Conservation (phyloP, 106 monocot species). For the Dendrobium nobile region DNA sequence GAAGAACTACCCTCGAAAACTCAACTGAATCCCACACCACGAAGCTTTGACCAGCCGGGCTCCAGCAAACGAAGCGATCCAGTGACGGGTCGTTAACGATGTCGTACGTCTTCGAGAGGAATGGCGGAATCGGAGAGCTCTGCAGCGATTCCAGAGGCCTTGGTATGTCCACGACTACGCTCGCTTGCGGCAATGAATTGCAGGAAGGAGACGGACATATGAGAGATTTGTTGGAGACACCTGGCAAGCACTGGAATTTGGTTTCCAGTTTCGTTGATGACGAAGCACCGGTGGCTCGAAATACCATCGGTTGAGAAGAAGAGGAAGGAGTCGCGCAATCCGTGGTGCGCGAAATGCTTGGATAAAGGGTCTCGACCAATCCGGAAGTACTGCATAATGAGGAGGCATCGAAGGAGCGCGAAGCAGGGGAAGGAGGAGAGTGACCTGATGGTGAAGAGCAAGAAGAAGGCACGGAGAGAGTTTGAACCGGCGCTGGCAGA, state of each 20-base stretch:
- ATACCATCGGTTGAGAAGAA: neutral
- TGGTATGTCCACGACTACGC: constrained; percentile 2
- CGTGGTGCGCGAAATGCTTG: neutral
- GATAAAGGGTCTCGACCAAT: neutral
- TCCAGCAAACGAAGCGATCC: constrained; percentile 33
- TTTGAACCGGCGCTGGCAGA: neutral
- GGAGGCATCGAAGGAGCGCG: too few relatives aligned
- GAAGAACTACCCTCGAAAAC: constrained; percentile 28
- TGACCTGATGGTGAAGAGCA: neutral
- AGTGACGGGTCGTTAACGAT: constrained; percentile 25
- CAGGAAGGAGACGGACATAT: neutral
- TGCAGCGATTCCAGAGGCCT: constrained; percentile 19
- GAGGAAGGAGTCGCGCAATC: neutral
- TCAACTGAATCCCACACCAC: constrained; percentile 41
- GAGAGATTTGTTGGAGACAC: neutral
- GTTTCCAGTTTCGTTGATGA: neutral
- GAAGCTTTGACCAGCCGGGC: constrained; percentile 22
- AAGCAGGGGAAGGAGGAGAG: neutral
- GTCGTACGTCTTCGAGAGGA: constrained; percentile 41
- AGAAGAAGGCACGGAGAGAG: neutral
- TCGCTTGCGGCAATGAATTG: neutral
- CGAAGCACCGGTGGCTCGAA: neutral
- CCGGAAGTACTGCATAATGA: neutral
- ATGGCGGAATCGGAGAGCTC: constrained; percentile 19
- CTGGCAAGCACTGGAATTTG: neutral